These are phyloP conservation scores for Triangularia setosa DNA, from an alignment of 2,329 filamentous ascomycete genomes.

Conservation along the genomic window DNA sequence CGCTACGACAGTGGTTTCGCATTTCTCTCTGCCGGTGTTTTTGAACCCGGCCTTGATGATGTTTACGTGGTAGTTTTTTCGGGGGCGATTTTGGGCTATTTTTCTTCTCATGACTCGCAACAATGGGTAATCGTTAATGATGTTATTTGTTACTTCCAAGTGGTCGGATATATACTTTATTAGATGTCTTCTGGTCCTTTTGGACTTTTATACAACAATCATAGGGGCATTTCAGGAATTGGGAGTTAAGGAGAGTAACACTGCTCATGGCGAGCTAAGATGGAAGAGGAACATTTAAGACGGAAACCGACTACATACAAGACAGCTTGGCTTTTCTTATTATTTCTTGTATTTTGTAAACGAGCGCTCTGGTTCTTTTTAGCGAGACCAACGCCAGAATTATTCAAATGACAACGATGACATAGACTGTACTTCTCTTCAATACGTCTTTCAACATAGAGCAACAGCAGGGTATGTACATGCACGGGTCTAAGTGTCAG, in stretches of 20 bases:
- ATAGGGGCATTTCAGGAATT: background rate
- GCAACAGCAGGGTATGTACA: background rate
- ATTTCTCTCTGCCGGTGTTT: slow-evolving; percentile 56
- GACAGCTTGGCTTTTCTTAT: background rate
- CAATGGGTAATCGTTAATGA: background rate
- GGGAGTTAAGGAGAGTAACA: background rate
- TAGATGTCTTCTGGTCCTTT: background rate
- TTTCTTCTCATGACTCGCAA: background rate
- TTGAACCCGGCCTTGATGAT: slow-evolving; percentile 63
- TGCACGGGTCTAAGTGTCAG: background rate
- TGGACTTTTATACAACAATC: background rate
- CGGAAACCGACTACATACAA: background rate
- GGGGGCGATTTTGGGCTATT: background rate
- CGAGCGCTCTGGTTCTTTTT: background rate
- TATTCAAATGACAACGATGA: background rate
- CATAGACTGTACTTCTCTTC: background rate
- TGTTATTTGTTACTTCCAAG: background rate
- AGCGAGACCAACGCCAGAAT: too few relatives aligned
- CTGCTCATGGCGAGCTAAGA: background rate
- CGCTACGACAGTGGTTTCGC: slow-evolving; percentile 45
- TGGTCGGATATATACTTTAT: background rate
- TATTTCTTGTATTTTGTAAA: background rate
- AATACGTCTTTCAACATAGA: background rate
- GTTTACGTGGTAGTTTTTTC: slow-evolving; percentile 53
- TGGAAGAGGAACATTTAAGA: background rate